phyloP scores from a whole-genome alignment of 495 filamentous ascomycete genomes.

The Penicillium egyptiacum region DNA sequence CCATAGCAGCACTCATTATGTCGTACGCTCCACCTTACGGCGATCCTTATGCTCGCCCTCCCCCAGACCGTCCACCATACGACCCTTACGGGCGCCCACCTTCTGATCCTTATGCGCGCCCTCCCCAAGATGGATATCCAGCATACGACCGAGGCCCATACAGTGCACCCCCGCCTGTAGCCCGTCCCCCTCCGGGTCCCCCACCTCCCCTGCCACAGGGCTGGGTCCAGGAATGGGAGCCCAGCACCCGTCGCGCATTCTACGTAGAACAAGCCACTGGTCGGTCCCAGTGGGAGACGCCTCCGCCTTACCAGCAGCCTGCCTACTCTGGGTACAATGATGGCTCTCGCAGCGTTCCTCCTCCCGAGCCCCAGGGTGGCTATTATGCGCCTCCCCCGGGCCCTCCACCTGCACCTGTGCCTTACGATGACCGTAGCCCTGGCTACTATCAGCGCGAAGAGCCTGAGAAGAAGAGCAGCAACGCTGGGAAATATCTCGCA shows the following conservation, averaged over 20 bases:
- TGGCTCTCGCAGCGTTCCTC: constrained; percentile 27
- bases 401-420: constrained; percentile 19
- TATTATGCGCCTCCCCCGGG: constrained; percentile 28
- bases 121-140: constrained; percentile 21
- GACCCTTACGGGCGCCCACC: constrained; percentile 27
- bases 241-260: constrained; percentile 56
- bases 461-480: constrained; percentile 41
- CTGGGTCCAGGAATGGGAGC: constrained; percentile 62
- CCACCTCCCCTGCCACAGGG: constrained; percentile 56
- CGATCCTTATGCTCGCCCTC: constrained; percentile 14
- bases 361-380: constrained; percentile 23
- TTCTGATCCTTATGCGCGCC: constrained; percentile 18
- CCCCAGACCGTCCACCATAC: constrained; percentile 8
- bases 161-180: constrained; percentile 24
- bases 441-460: constrained; percentile 28
- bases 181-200: constrained; percentile 37
- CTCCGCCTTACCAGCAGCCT: constrained; percentile 36
- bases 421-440: constrained; percentile 15
- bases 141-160: constrained; percentile 22
- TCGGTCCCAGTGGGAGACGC: constrained; percentile 60
- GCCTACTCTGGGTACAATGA: constrained; percentile 17
- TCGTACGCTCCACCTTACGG: constrained; percentile 30
- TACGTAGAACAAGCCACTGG: constrained; percentile 60
- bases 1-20: constrained; percentile 22
- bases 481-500: constrained; percentile 44